Conservation (phyloP, 1,139 yeast species). For the Casaregolazyma suthepensis region DNA sequence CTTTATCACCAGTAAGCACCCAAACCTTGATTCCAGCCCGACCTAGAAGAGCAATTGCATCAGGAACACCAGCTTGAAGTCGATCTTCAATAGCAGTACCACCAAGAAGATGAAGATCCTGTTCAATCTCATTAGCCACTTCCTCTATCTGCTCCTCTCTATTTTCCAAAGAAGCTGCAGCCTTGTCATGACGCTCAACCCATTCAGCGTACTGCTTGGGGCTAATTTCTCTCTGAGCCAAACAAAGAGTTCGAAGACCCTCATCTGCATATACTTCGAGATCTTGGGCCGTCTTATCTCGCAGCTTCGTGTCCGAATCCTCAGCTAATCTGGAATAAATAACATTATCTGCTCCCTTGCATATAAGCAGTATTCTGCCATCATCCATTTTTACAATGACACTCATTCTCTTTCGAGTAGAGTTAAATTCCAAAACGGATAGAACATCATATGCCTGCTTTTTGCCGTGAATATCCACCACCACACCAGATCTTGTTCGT, state of each 20-base stretch:
- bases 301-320: constrained; percentile 35
- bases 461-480: constrained; percentile 68
- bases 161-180: constrained; percentile 61
- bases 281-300: constrained; percentile 65
- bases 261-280: constrained; percentile 88
- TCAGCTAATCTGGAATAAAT: constrained; percentile 57
- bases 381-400: constrained; percentile 61
- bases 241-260: constrained; percentile 89
- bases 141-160: constrained; percentile 72
- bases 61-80: constrained; percentile 91
- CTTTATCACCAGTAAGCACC: constrained; percentile 95
- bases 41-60: constrained; percentile 71
- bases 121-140: constrained; percentile 74
- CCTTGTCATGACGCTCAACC: constrained; percentile 62
- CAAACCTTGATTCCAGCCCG: constrained; percentile 90
- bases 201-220: constrained; percentile 58
- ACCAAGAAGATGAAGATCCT: constrained; percentile 64
- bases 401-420: constrained; percentile 96
- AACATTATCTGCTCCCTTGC: constrained; percentile 94
- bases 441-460: constrained; percentile 62
- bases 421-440: constrained; percentile 74
- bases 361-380: constrained; percentile 53
- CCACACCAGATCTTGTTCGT: constrained; percentile 64
- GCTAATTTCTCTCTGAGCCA: constrained; percentile 72
- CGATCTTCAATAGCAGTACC: constrained; percentile 97